These are phyloP conservation scores for Hemisphaericaspora lyxosophila DNA, from an alignment of 1,139 yeast species.

Conservation along the genomic window DNA sequence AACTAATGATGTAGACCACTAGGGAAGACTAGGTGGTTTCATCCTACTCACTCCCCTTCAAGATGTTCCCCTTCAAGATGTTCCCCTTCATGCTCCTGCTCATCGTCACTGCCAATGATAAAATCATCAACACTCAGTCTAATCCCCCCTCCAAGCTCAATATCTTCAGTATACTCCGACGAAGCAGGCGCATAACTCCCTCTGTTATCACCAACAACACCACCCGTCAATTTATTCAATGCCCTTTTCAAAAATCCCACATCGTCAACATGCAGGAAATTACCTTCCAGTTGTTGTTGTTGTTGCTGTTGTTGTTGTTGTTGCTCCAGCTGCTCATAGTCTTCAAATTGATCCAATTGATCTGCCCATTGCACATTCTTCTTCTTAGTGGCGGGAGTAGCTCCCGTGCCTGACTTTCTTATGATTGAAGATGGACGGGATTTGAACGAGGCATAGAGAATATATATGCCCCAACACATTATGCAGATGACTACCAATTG, in stretches of 20 bases:
- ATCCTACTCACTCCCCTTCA: too few relatives aligned
- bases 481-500: conserved; percentile 43
- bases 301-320: conserved; percentile 34
- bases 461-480: conserved; percentile 45
- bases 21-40: not conserved
- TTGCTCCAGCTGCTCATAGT: conserved; percentile 31
- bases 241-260: conserved; percentile 41
- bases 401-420: too few relatives aligned
- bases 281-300: too few relatives aligned
- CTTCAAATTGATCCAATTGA: conserved; percentile 41
- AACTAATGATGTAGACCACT: too few relatives aligned
- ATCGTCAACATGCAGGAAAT: conserved; percentile 13
- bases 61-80: too few relatives aligned
- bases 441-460: conserved; percentile 36
- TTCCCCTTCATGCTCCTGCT: too few relatives aligned
- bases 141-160: conserved; percentile 38
- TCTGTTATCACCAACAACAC: conserved; percentile 16
- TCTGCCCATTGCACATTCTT: conserved; percentile 64
- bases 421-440: conserved; percentile 47
- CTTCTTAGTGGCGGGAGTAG: conserved; percentile 36
- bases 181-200: conserved; percentile 30
- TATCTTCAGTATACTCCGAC: conserved; percentile 26
- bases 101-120: conserved; percentile 51
- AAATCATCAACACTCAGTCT: conserved; percentile 21
- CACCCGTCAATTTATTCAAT: conserved; percentile 37